Evolutionary conservation across 371 early-diverging fungal genomes (phyloP).

Genomic region (Catenaria anguillulae): DNA sequence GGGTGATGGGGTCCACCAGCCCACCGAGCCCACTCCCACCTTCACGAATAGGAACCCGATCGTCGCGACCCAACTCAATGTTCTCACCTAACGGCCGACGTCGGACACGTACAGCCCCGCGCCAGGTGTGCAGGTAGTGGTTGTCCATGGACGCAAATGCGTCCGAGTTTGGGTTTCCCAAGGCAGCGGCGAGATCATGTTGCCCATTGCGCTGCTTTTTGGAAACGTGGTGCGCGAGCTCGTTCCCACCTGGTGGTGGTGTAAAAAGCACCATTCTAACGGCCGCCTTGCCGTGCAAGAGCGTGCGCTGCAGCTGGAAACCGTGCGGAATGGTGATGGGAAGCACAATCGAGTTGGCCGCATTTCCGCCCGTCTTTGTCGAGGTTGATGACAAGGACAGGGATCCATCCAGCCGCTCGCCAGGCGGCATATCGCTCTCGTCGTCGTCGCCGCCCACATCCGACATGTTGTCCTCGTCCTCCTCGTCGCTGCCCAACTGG

Average conservation of each 20-base stretch:
- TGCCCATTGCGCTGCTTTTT: too few relatives aligned
- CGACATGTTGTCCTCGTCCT: background rate
- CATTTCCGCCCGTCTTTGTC: too few relatives aligned
- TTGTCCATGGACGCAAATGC: conserved; percentile 2
- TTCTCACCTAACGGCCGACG: background rate
- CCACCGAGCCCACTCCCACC: background rate
- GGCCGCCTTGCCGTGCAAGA: conserved; percentile 2
- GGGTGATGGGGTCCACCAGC: background rate
- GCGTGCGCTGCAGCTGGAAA: conserved; percentile 3
- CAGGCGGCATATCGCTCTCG: background rate
- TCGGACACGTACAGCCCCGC: background rate
- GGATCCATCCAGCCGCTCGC: too few relatives aligned
- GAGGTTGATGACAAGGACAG: too few relatives aligned
- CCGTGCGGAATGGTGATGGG: conserved; percentile 4
- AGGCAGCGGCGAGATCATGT: too few relatives aligned
- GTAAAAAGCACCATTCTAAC: background rate
- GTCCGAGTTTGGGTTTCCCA: background rate
- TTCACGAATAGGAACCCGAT: background rate
- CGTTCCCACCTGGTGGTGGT: background rate
- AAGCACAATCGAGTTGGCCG: background rate
- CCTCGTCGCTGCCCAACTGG: background rate
- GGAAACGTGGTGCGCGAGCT: too few relatives aligned
- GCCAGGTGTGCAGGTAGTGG: conserved; percentile 1
- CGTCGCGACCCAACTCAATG: background rate
- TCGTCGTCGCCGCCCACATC: background rate